These are phyloP conservation scores for Penicillium canescens DNA, from an alignment of 495 filamentous ascomycete species.

Conservation along the genomic window DNA sequence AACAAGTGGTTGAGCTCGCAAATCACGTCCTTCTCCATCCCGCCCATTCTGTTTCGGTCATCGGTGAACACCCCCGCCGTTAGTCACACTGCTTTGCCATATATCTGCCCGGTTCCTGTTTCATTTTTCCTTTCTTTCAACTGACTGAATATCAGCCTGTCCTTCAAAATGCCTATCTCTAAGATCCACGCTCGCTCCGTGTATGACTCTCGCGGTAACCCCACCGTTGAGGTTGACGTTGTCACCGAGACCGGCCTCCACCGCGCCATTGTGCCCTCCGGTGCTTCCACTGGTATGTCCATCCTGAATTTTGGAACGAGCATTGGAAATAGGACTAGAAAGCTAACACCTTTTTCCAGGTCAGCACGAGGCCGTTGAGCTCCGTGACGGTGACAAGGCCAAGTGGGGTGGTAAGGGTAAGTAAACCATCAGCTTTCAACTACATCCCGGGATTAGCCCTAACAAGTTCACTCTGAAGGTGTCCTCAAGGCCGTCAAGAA, in stretches of 20 bases:
- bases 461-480: constrained; percentile 33
- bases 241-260: constrained; percentile 95
- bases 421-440: constrained; percentile 13
- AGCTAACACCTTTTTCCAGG: constrained; percentile 48
- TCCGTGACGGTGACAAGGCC: constrained; percentile 97
- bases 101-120: constrained; percentile 24
- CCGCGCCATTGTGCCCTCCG: constrained; percentile 97
- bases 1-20: constrained; percentile 17
- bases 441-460: not conserved
- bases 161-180: constrained; percentile 81
- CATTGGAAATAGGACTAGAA: not conserved
- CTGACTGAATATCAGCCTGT: constrained; percentile 32
- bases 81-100: constrained; percentile 36
- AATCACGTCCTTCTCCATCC: constrained; percentile 21
- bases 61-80: constrained; percentile 49
- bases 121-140: constrained; percentile 22
- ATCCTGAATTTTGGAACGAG: not conserved
- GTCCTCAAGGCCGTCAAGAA: constrained; percentile 94
- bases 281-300: constrained; percentile 88
- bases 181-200: constrained; percentile 98
- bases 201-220: constrained; percentile 99
- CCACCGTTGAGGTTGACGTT: constrained; percentile 93
- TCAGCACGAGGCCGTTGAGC: constrained; percentile 97
- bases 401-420: constrained; percentile 93
- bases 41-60: constrained; percentile 45